Conservation (phyloP, 768 basidiomycete species). For the Tylopilus vinaceipallidus region DNA sequence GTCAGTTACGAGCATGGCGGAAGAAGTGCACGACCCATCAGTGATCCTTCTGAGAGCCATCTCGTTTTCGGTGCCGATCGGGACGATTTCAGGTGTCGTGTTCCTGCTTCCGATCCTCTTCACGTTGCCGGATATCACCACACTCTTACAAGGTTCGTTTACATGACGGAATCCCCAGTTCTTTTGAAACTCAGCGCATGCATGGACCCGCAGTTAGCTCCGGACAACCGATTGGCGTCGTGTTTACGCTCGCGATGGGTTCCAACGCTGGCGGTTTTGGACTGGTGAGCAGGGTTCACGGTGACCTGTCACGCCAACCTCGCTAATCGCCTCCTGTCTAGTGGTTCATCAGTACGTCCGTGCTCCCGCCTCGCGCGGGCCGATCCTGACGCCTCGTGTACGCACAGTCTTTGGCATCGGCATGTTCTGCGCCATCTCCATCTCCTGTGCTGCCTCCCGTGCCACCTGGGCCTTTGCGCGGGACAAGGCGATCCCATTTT, state of each 20-base stretch:
- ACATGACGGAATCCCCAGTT: background rate
- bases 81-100: conserved; percentile 47
- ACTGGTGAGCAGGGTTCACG: conserved; percentile 40
- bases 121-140: conserved; percentile 56
- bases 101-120: conserved; percentile 65
- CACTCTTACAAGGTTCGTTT: conserved; percentile 47
- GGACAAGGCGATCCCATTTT: conserved; percentile 62
- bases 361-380: no score
- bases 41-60: conserved; percentile 55
- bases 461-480: conserved; percentile 72
- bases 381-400: background rate
- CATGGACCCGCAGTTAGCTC: conserved; percentile 41
- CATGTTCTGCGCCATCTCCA: conserved; percentile 65
- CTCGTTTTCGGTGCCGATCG: conserved; percentile 52
- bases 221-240: conserved; percentile 61
- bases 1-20: conserved; percentile 62
- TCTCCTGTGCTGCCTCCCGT: conserved; percentile 64
- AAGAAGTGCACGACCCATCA: conserved; percentile 61
- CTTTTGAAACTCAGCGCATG: conserved; percentile 1
- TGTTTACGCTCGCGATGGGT: conserved; percentile 63
- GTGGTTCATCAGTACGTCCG: conserved; percentile 44
- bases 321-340: conserved; percentile 6
- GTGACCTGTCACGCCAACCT: background rate
- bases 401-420: conserved; percentile 55
- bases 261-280: conserved; percentile 62